Evolutionary conservation across 179 eudicot genomes (phyloP).

Genomic region (Silene noctiflora): DNA sequence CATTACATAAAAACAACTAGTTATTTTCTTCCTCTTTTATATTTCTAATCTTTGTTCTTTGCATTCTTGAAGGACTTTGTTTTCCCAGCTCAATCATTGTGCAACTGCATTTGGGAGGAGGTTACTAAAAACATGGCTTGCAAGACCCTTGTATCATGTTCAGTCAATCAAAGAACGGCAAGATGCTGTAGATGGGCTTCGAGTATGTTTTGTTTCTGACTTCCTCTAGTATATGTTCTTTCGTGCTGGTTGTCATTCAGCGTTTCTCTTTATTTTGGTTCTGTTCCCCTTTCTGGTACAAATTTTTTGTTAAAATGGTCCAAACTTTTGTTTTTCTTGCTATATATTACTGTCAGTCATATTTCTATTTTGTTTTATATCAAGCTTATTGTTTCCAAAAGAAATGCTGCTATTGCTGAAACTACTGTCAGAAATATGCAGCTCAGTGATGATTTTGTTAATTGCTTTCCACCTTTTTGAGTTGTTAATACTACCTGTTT

Average conservation of each 20-base stretch:
- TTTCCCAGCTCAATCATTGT: constrained; percentile 82
- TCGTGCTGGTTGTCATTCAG: not conserved
- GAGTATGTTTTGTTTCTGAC: constrained; percentile 37
- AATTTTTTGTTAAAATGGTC: not conserved
- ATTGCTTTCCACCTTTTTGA: not conserved
- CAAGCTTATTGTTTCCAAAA: not conserved
- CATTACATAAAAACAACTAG: not conserved
- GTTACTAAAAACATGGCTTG: constrained; percentile 86
- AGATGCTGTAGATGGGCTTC: constrained; percentile 82
- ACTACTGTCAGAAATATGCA: not conserved
- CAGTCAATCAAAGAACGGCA: constrained; percentile 75
- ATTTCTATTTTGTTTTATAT: not conserved
- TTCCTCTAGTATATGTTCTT: constrained; percentile 6
- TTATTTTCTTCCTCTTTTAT: not conserved
- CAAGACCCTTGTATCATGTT: constrained; percentile 75
- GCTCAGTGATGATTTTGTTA: not conserved
- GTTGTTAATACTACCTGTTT: not conserved
- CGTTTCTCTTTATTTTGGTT: not conserved
- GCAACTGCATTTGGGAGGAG: constrained; percentile 90
- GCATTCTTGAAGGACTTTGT: constrained; percentile 55
- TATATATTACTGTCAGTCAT: not conserved
- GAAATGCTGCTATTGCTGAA: not conserved
- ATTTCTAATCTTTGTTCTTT: constrained; percentile 10
- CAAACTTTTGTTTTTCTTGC: not conserved
- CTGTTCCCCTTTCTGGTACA: not conserved